These are phyloP conservation scores for Cercospora zeina DNA, from an alignment of 2,329 filamentous ascomycete species.

Conservation along the genomic window DNA sequence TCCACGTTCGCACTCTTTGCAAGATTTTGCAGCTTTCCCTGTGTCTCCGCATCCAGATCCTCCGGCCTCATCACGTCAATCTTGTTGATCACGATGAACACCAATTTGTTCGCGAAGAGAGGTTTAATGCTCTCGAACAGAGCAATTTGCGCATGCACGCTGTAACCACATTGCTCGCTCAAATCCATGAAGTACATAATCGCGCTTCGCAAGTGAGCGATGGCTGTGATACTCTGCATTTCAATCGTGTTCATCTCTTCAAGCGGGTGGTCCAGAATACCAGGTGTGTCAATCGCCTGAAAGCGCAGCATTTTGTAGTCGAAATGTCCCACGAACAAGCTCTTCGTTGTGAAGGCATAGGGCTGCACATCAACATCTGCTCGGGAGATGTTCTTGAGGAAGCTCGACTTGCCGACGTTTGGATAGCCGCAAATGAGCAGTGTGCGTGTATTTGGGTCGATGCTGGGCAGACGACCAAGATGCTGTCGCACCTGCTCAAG, in stretches of 20 bases:
- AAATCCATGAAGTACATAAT: conserved; percentile 99
- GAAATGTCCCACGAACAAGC: conserved; percentile 94
- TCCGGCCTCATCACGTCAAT: conserved; percentile 88
- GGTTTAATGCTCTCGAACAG: conserved; percentile 97
- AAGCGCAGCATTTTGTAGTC: conserved; percentile 92
- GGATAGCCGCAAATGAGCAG: conserved; percentile 96
- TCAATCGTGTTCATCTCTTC: conserved; percentile 99
- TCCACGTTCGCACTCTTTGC: conserved; percentile 88
- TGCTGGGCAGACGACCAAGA: conserved; percentile 93
- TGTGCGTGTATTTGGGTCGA: conserved; percentile 95
- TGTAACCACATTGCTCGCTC: conserved; percentile 94
- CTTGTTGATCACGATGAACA: conserved; percentile 97
- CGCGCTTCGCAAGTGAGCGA: conserved; percentile 91
- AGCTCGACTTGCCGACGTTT: conserved; percentile 96
- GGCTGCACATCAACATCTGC: conserved; percentile 97
- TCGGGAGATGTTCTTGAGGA: conserved; percentile 85
- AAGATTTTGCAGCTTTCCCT: conserved; percentile 74
- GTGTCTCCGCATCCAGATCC: conserved; percentile 76
- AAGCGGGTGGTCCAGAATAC: conserved; percentile 93
- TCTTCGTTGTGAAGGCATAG: conserved; percentile 98
- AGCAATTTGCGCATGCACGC: conserved; percentile 86
- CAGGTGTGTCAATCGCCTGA: conserved; percentile 96
- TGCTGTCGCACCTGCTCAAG: conserved; percentile 97
- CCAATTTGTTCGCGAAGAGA: conserved; percentile 93
- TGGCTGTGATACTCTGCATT: conserved; percentile 97